These are phyloP conservation scores for Stachybotrys chartarum DNA, from an alignment of 2,329 filamentous ascomycete species.

Conservation along the genomic window DNA sequence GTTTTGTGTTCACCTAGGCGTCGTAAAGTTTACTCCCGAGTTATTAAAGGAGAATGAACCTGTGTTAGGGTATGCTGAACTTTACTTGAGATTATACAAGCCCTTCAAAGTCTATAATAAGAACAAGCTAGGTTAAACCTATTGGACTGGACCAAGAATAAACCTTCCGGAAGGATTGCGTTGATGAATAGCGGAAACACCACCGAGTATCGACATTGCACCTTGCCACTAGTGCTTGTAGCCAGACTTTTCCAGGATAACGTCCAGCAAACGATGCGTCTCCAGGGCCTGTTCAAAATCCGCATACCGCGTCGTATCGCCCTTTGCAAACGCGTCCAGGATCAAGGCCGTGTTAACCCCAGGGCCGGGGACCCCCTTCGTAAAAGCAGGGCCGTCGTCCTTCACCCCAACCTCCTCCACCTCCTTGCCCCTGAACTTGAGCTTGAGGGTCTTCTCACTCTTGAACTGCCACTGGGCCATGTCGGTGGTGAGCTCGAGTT, in stretches of 20 bases:
- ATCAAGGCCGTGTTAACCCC: not conserved
- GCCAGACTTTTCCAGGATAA: not conserved
- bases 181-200: too few species aligned
- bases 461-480: not conserved
- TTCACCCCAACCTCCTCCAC: not conserved
- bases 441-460: not conserved
- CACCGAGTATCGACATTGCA: too few species aligned
- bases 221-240: not conserved
- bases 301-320: not conserved
- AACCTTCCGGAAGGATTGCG: too few species aligned
- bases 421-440: not conserved
- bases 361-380: too few species aligned
- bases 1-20: too few species aligned
- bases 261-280: not conserved
- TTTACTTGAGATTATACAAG: too few species aligned
- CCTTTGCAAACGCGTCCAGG: not conserved
- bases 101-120: too few species aligned
- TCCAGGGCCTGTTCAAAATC: not conserved
- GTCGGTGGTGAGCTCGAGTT: slow-evolving; percentile 1
- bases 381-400: not conserved
- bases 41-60: too few species aligned
- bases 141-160: too few species aligned
- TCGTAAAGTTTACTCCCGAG: too few species aligned
- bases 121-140: too few species aligned
- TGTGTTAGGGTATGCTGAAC: too few species aligned